Base-by-base conservation (phyloP, 1,284 basidiomycete genomes). In the Irpex sp. region DNA sequence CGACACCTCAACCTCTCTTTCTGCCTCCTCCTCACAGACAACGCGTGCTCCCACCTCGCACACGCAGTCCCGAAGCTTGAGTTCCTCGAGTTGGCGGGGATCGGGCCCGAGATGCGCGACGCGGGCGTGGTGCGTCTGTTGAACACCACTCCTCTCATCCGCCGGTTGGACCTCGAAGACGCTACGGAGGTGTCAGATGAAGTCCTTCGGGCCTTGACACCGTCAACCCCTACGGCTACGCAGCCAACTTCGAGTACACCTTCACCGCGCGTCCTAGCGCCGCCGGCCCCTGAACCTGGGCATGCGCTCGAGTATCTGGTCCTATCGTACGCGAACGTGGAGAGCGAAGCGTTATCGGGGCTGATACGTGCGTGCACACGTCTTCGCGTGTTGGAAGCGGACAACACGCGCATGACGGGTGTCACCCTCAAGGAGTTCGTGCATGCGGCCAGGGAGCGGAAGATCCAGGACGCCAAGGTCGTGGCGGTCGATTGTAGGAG, bases 111-210 rank as follows among this genome's bases (percentile, higher is more conserved):
- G 54, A 72, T 94, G 63, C 83, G 81, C 64, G 87, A 93, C 64
- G 83, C 82, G 1, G 92, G 92, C 2, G 75, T 97, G 7, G 77
- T 92, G n/a, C 81, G 81, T 51, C 79, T 97, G 17, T 75, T 97
- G 43, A 75, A 77, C 53, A 91, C 89, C 8, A 89, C 87, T 5
- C 90, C 91, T 0, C 72, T 80, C 62, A 86, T 98, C 57, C 80
- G 86, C 59, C 86, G 84, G 59, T 75, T 98, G 51, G 96, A 98
- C 72, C 77, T 98, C 36, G 96, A 97, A 72, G 90, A 93, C 65
- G 92, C 92, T 2, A 77, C 76, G 13, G 85, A 89, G 26, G 85
- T 97, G 59, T 89, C 85, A 1, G 94, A 97, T 74, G 77, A 78
- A 0, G 82, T 95, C 13, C 72, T 97, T 19, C 75, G 78, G 13